phyloP scores from a whole-genome alignment of 306 rosid genomes.

The Vicia villosa region DNA sequence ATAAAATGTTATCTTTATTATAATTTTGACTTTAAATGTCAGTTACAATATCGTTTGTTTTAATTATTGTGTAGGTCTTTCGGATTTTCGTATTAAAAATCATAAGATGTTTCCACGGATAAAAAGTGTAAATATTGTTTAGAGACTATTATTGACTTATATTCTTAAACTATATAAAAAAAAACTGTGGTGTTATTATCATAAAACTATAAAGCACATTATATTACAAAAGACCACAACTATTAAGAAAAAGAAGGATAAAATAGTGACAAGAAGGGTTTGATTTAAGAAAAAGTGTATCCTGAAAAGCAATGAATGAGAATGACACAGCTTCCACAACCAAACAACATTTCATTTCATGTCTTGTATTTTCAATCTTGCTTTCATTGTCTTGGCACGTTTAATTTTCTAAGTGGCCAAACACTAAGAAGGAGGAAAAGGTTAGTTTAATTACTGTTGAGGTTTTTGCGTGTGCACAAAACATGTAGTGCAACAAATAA shows the following conservation, averaged over 20 bases:
- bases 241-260: not conserved
- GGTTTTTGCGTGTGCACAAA: conserved; percentile 30
- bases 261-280: not conserved
- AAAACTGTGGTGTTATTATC: no score
- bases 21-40: no score
- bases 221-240: no score
- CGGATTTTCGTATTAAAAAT: no score
- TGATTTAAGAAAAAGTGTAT: conserved; percentile 5
- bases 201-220: no score
- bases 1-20: no score
- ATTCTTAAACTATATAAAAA: no score
- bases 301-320: conserved; percentile 28
- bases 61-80: no score
- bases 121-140: no score
- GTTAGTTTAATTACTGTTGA: not conserved
- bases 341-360: conserved; percentile 26
- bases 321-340: not conserved
- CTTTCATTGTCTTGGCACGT: conserved; percentile 34
- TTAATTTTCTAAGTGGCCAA: conserved; percentile 20
- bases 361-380: conserved; percentile 29
- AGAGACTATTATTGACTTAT: no score
- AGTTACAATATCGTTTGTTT: no score
- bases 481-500: not conserved
- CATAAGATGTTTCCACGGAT: no score
- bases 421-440: not conserved